These are phyloP conservation scores for Aphanomyces euteiches DNA, from an alignment of 352 stramenopile species.

Conservation along the genomic window DNA sequence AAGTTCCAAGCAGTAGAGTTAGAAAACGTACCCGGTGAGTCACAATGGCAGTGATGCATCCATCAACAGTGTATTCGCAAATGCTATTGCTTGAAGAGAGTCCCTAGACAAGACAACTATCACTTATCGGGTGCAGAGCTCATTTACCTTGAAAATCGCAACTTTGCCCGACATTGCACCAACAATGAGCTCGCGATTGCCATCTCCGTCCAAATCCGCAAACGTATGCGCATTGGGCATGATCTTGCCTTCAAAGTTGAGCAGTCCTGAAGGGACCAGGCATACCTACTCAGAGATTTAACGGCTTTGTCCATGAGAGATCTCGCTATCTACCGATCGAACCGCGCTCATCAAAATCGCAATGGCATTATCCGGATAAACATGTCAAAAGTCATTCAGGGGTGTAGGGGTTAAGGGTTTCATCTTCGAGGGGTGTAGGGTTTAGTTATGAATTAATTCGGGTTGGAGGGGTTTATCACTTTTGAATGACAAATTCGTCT, in stretches of 20 bases:
- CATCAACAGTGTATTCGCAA: constrained; percentile 49
- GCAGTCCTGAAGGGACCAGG: constrained; percentile 17
- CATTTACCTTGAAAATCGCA: constrained; percentile 61
- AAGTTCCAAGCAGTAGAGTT: neutral
- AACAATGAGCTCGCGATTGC: constrained; percentile 58
- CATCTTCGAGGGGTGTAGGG: no score
- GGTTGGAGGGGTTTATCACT: neutral
- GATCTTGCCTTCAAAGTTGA: constrained; percentile 59
- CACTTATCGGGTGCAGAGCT: neutral
- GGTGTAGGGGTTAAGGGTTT: no score
- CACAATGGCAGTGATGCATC: constrained; percentile 68
- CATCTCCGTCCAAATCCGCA: constrained; percentile 59
- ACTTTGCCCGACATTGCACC: constrained; percentile 58
- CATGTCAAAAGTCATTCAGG: no score
- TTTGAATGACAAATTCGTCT: neutral
- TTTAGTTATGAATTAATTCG: neutral
- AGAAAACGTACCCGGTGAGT: constrained; percentile 37
- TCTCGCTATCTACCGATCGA: constrained; percentile 6
- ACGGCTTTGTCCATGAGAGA: neutral
- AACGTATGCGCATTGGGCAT: constrained; percentile 63
- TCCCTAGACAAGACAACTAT: constrained; percentile 2
- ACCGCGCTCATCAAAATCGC: constrained; percentile 1
- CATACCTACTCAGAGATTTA: constrained; percentile 9
- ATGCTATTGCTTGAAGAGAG: constrained; percentile 11
- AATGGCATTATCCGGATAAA: no score